Conservation (phyloP, 345 rosid species). For the Citrus inodora region DNA sequence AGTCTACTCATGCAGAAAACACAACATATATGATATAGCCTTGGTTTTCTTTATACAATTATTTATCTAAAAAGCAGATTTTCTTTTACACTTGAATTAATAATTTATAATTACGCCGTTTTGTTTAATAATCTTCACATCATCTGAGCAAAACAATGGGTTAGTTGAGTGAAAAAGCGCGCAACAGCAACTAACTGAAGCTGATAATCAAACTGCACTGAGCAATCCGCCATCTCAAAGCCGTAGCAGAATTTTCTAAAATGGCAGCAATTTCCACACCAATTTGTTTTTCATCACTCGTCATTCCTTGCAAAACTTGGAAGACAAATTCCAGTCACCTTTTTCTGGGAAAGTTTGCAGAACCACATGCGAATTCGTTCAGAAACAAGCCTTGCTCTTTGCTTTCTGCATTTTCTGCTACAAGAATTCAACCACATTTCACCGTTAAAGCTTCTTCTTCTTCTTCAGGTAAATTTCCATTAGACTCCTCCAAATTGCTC, state of each 20-base stretch:
- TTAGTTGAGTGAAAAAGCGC: no score
- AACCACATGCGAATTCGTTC: constrained; percentile 2
- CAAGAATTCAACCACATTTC: constrained; percentile 11
- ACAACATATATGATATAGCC: no score
- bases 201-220: no score
- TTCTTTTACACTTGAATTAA: no score
- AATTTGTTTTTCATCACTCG: constrained; percentile 19
- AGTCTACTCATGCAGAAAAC: no score
- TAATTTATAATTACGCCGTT: no score
- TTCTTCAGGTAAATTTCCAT: constrained; percentile 31
- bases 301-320: constrained; percentile 1
- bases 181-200: no score
- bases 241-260: not conserved
- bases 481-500: not conserved
- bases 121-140: no score
- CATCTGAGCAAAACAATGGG: no score
- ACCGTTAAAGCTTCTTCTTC: constrained; percentile 33
- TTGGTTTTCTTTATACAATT: no score
- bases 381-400: constrained; percentile 14
- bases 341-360: constrained; percentile 13
- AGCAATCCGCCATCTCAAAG: no score
- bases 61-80: no score
- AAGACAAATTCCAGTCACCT: constrained; percentile 12
- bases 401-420: constrained; percentile 6
- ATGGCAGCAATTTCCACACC: constrained; percentile 34